Evolutionary conservation across 768 basidiomycete genomes (phyloP), one percentile per base, ranked within the genome.

Genomic region (Rhodotorula graminis): DNA sequence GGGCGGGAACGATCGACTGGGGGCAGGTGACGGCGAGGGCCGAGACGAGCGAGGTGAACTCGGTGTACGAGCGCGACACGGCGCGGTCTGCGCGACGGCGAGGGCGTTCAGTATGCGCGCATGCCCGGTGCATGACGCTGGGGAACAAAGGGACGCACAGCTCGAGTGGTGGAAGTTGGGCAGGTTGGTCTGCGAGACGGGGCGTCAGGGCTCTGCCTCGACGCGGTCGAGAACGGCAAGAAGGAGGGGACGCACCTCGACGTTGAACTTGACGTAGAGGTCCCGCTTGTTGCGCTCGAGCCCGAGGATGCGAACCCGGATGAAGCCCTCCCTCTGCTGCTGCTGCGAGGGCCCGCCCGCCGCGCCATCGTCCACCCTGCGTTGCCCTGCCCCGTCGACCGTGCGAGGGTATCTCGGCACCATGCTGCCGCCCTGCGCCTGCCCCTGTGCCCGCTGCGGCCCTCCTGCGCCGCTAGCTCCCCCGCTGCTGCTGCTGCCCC

Each of bases 251-350:
- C 86, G 77, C 77, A 94, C 95, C 85, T 95, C 92, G 25, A 93
- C 93, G 81, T 99, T 96, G 73, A 99, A 87, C 80, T 92, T 89
- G 80, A 99, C 85, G 79, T 97, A 86, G 73, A 96, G 89, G 79
- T 99, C 96, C 78, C 94, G 86, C 81, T 93, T 85, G 84, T 98
- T 97, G 82, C 96, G 86, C 82, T 99, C 96, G 79, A 99, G 81
- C 23, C 89, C 90, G 27, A 91, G 90, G 73, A 99, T 90, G 79
- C 92, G 85, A 60, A 95, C 91, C 79, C 92, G 85, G 71, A 99
- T 84, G 81, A 92, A 96, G 37, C 91, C 90, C 76, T 90, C 91
- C 16, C 44, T 55, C 59, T n/a, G 50, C n/a, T 29, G 53, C 53
- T 29, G n/a, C 12, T 14, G 27, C 27, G 25, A 8, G 2, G 21